Conservation (phyloP, 441 rosid species). For the Omphalea diandra region DNA sequence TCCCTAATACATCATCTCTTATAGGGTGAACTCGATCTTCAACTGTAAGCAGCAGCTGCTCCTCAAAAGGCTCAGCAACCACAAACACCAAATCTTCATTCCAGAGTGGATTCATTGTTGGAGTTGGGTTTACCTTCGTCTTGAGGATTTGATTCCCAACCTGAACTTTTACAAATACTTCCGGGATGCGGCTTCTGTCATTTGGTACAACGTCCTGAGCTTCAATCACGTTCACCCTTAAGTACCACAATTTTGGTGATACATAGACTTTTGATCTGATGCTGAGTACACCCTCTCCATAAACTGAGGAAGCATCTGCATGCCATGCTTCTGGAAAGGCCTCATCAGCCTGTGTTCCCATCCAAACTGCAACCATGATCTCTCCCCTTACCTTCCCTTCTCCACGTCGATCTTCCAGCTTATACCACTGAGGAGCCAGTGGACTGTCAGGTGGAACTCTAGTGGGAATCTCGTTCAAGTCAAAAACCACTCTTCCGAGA, state of each 20-base stretch:
- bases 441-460: conserved; percentile 95
- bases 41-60: conserved; percentile 56
- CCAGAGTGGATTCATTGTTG: conserved; percentile 60
- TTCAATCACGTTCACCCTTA: conserved; percentile 78
- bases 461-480: conserved; percentile 79
- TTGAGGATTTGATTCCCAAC: conserved; percentile 74
- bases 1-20: conserved; percentile 69
- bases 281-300: conserved; percentile 63
- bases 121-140: conserved; percentile 48
- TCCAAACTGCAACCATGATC: conserved; percentile 92
- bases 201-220: conserved; percentile 77
- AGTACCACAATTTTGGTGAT: conserved; percentile 89
- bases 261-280: conserved; percentile 79
- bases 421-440: conserved; percentile 93
- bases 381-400: conserved; percentile 77
- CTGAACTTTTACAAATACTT: conserved; percentile 66
- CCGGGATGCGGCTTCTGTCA: conserved; percentile 66
- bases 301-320: conserved; percentile 64
- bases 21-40: conserved; percentile 67
- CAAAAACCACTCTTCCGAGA: conserved; percentile 65
- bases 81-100: conserved; percentile 86
- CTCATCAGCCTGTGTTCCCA: conserved; percentile 93
- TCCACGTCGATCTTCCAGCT: conserved; percentile 70
- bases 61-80: conserved; percentile 89
- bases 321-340: conserved; percentile 94